These are phyloP conservation scores for Podaxis pistillaris DNA, from an alignment of 768 basidiomycete genomes.

Conservation along the genomic window DNA sequence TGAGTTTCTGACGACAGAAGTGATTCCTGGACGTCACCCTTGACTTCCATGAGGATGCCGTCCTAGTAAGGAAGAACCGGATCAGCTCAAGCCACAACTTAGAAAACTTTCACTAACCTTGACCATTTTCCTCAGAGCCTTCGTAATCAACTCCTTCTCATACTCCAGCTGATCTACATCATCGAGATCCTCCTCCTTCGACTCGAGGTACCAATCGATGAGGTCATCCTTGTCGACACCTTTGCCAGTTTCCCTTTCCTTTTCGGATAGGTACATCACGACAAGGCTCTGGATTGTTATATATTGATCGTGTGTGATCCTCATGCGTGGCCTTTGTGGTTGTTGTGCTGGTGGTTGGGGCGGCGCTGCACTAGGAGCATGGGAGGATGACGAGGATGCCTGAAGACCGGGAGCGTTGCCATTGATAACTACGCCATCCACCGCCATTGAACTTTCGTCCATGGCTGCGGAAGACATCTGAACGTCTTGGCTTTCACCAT, in stretches of 20 bases:
- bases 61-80: conserved; percentile 49
- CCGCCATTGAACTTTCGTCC: conserved; percentile 47
- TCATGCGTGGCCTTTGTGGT: conserved; percentile 67
- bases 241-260: conserved; percentile 70
- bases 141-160: conserved; percentile 86
- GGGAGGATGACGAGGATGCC: conserved; percentile 35
- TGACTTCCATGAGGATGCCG: conserved; percentile 79
- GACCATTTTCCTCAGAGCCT: conserved; percentile 85
- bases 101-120: conserved; percentile 55
- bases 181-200: conserved; percentile 78
- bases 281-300: conserved; percentile 86
- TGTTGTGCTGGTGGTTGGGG: conserved; percentile 26
- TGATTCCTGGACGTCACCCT: conserved; percentile 81
- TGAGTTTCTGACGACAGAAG: conserved; percentile 61
- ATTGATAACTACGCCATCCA: conserved; percentile 30
- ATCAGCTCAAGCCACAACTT: neutral
- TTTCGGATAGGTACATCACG: conserved; percentile 74
- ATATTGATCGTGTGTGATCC: conserved; percentile 96
- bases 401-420: conserved; percentile 24
- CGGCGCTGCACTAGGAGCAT: conserved; percentile 35
- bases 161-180: conserved; percentile 87
- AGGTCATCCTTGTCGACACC: conserved; percentile 90
- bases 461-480: conserved; percentile 65
- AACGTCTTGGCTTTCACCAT: conserved; percentile 43
- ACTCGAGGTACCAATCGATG: conserved; percentile 95